Percentiles rank a stretch among this genome's conserved stretches.
Evolutionary conservation across 2,329 filamentous ascomycete genomes (phyloP).

Genomic region (Venturia nashicola): DNA sequence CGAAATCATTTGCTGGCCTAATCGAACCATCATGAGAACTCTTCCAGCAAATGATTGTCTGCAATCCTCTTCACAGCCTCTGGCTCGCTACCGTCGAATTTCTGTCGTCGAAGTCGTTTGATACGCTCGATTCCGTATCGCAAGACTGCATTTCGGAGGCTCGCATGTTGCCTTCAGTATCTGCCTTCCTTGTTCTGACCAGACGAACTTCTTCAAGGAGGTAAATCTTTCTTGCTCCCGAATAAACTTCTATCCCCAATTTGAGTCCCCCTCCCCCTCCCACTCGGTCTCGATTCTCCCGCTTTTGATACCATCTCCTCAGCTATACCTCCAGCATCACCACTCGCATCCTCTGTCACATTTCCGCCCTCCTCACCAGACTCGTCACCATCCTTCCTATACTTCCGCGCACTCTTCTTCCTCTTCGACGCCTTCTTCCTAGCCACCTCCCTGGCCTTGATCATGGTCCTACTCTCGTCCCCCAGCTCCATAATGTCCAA

Average conservation of each 20-base stretch:
- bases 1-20: too few relatives aligned
- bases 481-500: slow-evolving; percentile 68
- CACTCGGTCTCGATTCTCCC: not conserved
- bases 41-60: too few relatives aligned
- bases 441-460: slow-evolving; percentile 51
- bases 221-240: not conserved
- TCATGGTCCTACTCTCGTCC: slow-evolving; percentile 49
- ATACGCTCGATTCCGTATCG: too few relatives aligned
- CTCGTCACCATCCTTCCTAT: slow-evolving; percentile 43
- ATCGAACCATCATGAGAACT: too few relatives aligned
- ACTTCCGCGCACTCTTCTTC: slow-evolving; percentile 79
- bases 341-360: slow-evolving; percentile 7
- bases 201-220: not conserved
- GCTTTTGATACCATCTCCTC: not conserved
- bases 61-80: too few relatives aligned
- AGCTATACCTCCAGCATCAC: not conserved
- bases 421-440: slow-evolving; percentile 62
- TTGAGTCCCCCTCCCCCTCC: not conserved
- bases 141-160: not conserved
- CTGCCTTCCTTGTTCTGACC: not conserved
- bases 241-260: not conserved
- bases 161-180: not conserved
- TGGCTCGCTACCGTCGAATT: too few relatives aligned
- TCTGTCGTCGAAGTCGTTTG: too few relatives aligned
- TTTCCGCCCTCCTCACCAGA: slow-evolving; percentile 13